Evolutionary conservation across 768 basidiomycete species (phyloP), one percentile per base, ranked within the genome.

Genomic region (Coprinellus micaceus): DNA sequence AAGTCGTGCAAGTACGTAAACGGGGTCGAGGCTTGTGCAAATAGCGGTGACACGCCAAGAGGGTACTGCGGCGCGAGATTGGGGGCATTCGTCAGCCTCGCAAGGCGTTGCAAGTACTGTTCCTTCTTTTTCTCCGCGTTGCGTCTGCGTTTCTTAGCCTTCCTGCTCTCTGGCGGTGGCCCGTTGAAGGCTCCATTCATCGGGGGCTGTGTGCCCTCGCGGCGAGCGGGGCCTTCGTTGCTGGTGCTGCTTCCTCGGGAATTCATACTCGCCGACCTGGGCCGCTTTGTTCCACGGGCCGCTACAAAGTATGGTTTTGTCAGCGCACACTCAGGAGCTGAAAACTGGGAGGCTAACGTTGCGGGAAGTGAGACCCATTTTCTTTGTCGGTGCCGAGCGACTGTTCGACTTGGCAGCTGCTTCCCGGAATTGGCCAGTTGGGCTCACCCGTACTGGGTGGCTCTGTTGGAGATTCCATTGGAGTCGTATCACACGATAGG

Each of bases 71-170:
- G 51, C 15, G 10, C 13, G 21, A 56, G 55, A 25, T 37, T 26
- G 6, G 37, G 46, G 37, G 46, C n/a, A 30, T 49, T 46, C 17
- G 10, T 24, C 21, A 56, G 55, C 33, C 55, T 30, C 9, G 12
- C 10, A 10, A 46, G 37, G 26, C 45, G 44, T 40, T 55, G 43
- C 37, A 21, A 62, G 65, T 33, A 65, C 66, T 36, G 66, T 65
- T 61, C 71, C 72, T 36, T 61, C 52, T 6, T 64, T 68, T 52
- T 73, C 57, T 77, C 73, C 24, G 70, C 58, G 59, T 65, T 74
- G 29, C 72, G 68, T 25, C 74, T 68, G 9, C 74, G 66, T 60
- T 79, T 80, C 56, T 70, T 71, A 15, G 72, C 70, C 53, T 75
- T 77, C 64, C 77, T 77, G 46, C 70, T 69, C 59, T 68, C 68